Conservation (phyloP, 148 eudicot species). For the Agrostemma githago region DNA sequence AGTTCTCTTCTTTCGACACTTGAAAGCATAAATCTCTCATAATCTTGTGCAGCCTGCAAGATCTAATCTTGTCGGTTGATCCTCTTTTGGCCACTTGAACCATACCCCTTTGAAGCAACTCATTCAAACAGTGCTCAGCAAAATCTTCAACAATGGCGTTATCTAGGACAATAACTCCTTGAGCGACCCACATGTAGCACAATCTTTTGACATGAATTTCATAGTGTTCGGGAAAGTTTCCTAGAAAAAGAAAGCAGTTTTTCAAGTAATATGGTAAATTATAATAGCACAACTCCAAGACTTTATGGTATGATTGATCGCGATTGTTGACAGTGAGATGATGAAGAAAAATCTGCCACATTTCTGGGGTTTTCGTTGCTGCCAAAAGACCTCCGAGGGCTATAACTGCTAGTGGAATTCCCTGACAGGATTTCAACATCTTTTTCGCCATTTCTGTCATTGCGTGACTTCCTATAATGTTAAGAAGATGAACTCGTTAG, state of each 20-base stretch:
- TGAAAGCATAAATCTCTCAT: constrained; percentile 38
- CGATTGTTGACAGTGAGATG: constrained; percentile 18
- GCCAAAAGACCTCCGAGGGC: constrained; percentile 45
- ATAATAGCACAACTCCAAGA: constrained; percentile 39
- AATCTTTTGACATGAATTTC: constrained; percentile 31
- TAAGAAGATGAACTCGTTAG: too few relatives aligned
- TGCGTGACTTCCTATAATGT: constrained; percentile 12
- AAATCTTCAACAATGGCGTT: constrained; percentile 26
- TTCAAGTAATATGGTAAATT: constrained; percentile 41
- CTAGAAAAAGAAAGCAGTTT: constrained; percentile 41
- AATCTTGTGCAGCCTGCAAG: constrained; percentile 37
- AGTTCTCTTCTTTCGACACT: constrained; percentile 33
- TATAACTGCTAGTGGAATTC: constrained; percentile 40
- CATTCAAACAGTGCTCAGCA: constrained; percentile 36
- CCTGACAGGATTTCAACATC: constrained; percentile 37
- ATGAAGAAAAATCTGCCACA: constrained; percentile 33
- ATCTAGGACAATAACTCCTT: constrained; percentile 32
- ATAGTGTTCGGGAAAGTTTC: constrained; percentile 36
- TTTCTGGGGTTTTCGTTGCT: constrained; percentile 27
- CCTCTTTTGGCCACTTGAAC: constrained; percentile 36
- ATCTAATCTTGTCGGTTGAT: constrained; percentile 29
- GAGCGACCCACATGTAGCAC: constrained; percentile 43
- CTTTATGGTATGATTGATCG: constrained; percentile 28
- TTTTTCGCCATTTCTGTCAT: constrained; percentile 34
- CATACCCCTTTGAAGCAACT: constrained; percentile 37